Evolutionary conservation across 2,329 filamentous ascomycete species (phyloP).

Genomic region (Aulographum hederae): DNA sequence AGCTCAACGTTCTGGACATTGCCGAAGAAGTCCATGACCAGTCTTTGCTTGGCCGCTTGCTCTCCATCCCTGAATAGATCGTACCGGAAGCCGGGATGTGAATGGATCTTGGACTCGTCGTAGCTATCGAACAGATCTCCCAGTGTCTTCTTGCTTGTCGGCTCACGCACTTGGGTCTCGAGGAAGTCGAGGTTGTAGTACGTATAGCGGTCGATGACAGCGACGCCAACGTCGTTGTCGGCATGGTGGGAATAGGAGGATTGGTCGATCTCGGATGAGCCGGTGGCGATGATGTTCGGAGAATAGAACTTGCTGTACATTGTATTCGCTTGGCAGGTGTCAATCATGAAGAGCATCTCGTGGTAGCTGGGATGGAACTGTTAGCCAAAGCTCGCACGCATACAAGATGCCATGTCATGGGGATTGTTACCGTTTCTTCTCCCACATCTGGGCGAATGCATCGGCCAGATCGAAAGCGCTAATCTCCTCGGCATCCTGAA

Average conservation of each 20-base stretch:
- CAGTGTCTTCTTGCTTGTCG: slow-evolving; percentile 72
- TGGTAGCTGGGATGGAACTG: slow-evolving; percentile 56
- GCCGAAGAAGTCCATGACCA: slow-evolving; percentile 94
- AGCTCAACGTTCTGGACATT: slow-evolving; percentile 96
- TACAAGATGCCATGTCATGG: background rate
- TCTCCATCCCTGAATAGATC: slow-evolving; percentile 86
- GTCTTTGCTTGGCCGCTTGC: slow-evolving; percentile 53
- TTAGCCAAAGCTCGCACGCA: no score
- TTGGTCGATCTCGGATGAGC: slow-evolving; percentile 89
- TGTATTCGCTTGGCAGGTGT: slow-evolving; percentile 97
- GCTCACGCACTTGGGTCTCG: slow-evolving; percentile 72
- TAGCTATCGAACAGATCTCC: slow-evolving; percentile 95
- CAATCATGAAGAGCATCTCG: slow-evolving; percentile 98
- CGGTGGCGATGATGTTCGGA: slow-evolving; percentile 93
- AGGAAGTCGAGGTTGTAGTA: slow-evolving; percentile 98
- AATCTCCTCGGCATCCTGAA: slow-evolving; percentile 96
- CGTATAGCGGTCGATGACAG: slow-evolving; percentile 95
- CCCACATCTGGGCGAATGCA: slow-evolving; percentile 99
- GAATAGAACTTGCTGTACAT: slow-evolving; percentile 99
- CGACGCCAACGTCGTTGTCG: slow-evolving; percentile 93
- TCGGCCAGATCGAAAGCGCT: slow-evolving; percentile 90
- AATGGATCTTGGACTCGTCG: slow-evolving; percentile 87
- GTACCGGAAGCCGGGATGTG: slow-evolving; percentile 77
- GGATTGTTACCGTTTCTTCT: slow-evolving; percentile 71
- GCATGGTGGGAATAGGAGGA: slow-evolving; percentile 96